These are phyloP conservation scores for Avena sativa DNA, from an alignment of 176 grass and related monocot genomes.

Conservation along the genomic window DNA sequence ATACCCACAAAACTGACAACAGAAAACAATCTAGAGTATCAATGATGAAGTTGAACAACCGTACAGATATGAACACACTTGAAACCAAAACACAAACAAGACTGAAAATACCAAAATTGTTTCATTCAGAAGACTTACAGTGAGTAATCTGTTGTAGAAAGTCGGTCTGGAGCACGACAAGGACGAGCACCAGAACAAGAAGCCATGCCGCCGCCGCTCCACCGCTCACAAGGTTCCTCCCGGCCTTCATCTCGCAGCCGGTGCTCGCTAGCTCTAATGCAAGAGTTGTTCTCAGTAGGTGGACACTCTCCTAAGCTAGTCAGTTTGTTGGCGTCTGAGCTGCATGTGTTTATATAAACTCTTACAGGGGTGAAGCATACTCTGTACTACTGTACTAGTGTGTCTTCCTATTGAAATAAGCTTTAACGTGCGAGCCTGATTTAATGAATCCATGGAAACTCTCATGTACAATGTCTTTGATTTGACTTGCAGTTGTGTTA, in stretches of 20 bases:
- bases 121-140: constrained; percentile 15
- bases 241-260: constrained; percentile 13
- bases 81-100: not conserved
- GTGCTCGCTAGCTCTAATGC: not conserved
- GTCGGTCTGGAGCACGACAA: constrained; percentile 37
- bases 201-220: constrained; percentile 27
- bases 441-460: not conserved
- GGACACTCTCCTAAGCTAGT: not conserved
- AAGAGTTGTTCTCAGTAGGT: constrained; percentile 3
- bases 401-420: not conserved
- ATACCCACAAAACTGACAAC: not conserved
- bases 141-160: constrained; percentile 26
- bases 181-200: constrained; percentile 25
- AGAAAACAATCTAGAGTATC: not conserved
- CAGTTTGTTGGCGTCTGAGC: not conserved
- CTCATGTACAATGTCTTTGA: not conserved
- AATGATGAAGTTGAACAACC: not conserved
- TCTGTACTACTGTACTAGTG: not conserved
- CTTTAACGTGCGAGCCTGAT: not conserved
- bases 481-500: constrained; percentile 26
- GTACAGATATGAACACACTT: not conserved
- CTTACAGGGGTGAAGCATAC: not conserved
- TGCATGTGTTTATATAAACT: not conserved
- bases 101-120: too few species aligned
- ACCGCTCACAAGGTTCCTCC: not conserved